Base-by-base conservation (phyloP, 768 basidiomycete species). In the Coprinellus micaceus region DNA sequence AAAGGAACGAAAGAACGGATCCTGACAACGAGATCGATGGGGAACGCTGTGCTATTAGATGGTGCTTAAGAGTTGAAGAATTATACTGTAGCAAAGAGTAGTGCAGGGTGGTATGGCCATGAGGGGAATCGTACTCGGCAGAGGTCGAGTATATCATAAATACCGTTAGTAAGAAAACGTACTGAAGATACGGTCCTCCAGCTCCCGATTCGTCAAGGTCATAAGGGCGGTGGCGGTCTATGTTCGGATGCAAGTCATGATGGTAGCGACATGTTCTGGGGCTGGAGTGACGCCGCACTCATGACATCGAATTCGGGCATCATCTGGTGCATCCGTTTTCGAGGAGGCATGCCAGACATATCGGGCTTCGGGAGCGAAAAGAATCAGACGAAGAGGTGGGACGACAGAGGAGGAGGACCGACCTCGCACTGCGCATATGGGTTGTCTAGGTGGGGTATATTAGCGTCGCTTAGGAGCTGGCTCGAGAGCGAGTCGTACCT, bases 321-420 rank as follows among this genome's bases (percentile, higher is more conserved):
- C 76, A 85, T 80, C 66, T 85, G 84, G 67, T 86, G 85, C 21
- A 79, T 71, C 53, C 85, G 81, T 70, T 87, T 86, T 64, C 85
- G 77, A 17, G 84, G 82, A 45, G 79, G 81, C 41, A 84, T 64
- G 40, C 73, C 74, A 57, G 80, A 67, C 60, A 84, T 73, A 60
- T 83, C 82, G 71, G 83, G 74, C 47, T 53, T 60, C 13, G 33
- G 33, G 33, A 13, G 13, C 7, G 60, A 52, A 61, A 40, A 60
- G 58, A 36, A 15, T 58, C 54, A 61, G 51, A 33, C 13, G 6
- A 66, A 58, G 64, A 58, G 52, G 60, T 53, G 49, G 52, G 54
- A 59, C 46, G 48, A 22, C 45, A 26, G 44, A 65, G 62, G 57
- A 60, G 64, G 58, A 51, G 61, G 61, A 59, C 65, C 60, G 63